These are phyloP conservation scores for Phaseolus coccineus DNA, from an alignment of 331 rosid genomes.

Conservation along the genomic window DNA sequence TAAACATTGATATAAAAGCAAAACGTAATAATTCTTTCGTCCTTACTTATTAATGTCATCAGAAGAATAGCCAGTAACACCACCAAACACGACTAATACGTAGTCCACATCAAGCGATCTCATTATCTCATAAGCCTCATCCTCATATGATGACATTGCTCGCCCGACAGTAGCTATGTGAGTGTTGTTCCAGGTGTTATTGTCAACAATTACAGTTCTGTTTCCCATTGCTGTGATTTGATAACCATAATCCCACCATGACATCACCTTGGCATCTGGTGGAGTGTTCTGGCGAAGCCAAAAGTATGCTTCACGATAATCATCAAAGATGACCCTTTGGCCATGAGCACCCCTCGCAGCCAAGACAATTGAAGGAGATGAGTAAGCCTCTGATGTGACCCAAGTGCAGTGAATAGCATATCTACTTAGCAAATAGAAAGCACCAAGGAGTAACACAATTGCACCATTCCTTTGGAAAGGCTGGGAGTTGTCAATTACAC, in stretches of 20 bases:
- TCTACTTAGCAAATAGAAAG: constrained; percentile 89
- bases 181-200: constrained; percentile 99
- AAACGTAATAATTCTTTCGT: constrained; percentile 38
- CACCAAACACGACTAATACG: constrained; percentile 97
- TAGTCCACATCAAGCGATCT: constrained; percentile 92
- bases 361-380: constrained; percentile 99
- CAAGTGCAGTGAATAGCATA: constrained; percentile 98
- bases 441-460: constrained; percentile 80
- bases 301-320: constrained; percentile 99
- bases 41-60: constrained; percentile 99
- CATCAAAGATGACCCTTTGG: constrained; percentile 93
- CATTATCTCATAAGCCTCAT: constrained; percentile 96
- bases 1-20: constrained; percentile 27
- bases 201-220: constrained; percentile 98
- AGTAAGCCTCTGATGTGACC: constrained; percentile 99
- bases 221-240: constrained; percentile 99
- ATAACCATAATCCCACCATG: constrained; percentile 99
- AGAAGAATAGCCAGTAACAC: constrained; percentile 98
- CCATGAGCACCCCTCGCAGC: constrained; percentile 99
- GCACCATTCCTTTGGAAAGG: constrained; percentile 97
- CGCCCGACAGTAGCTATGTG: constrained; percentile 99
- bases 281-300: constrained; percentile 99
- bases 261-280: constrained; percentile 96
- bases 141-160: constrained; percentile 99
- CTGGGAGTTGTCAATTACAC: constrained; percentile 85